Conservation (phyloP, 768 basidiomycete species). For the Termitomyces titanicus region DNA sequence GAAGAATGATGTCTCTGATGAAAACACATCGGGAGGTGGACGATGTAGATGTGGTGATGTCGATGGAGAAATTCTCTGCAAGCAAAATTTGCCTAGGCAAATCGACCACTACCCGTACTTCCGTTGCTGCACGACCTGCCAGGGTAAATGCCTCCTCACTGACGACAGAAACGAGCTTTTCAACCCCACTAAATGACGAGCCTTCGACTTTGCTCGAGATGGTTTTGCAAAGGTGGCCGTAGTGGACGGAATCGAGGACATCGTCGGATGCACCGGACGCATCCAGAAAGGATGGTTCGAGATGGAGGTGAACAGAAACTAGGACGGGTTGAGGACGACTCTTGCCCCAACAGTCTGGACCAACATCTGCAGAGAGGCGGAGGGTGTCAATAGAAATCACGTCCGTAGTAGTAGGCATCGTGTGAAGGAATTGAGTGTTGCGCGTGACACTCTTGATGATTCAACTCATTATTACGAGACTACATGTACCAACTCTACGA, state of each 20-base stretch:
- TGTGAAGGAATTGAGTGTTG: neutral
- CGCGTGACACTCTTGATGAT: neutral
- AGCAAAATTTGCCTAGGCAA: conserved; percentile 52
- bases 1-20: conserved; percentile 44
- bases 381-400: conserved; percentile 43
- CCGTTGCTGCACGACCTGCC: conserved; percentile 30
- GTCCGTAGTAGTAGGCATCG: conserved; percentile 24
- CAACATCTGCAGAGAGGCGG: conserved; percentile 37
- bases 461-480: neutral
- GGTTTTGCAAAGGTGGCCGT: conserved; percentile 56
- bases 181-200: conserved; percentile 22
- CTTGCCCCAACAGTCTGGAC: conserved; percentile 50
- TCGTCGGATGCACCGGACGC: conserved; percentile 45
- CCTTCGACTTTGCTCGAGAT: conserved; percentile 28
- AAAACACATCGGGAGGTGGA: conserved; percentile 24
- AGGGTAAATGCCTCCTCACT: conserved; percentile 33
- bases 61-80: conserved; percentile 38
- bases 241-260: conserved; percentile 58
- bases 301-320: conserved; percentile 46
- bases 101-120: conserved; percentile 38
- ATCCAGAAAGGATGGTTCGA: conserved; percentile 38
- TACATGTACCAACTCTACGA: neutral
- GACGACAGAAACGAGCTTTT: conserved; percentile 32
- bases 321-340: conserved; percentile 46
- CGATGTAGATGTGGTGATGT: conserved; percentile 24